These are phyloP conservation scores for Diatrype stigma DNA, from an alignment of 2,329 filamentous ascomycete species.

Conservation along the genomic window DNA sequence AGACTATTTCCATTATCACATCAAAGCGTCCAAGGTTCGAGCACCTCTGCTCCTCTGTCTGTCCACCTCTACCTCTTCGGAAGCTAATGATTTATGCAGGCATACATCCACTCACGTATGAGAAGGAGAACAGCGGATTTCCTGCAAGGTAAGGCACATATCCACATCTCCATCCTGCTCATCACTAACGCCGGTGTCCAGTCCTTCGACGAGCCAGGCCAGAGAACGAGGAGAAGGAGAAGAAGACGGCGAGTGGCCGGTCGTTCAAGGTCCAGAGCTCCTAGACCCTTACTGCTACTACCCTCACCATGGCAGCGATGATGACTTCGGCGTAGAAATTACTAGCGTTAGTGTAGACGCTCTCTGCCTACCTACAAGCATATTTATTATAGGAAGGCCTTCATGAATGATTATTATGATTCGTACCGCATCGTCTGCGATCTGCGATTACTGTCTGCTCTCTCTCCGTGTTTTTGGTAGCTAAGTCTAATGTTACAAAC, in stretches of 20 bases:
- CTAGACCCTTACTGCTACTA: constrained; percentile 7
- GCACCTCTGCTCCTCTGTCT: background rate
- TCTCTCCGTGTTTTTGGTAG: too few species aligned
- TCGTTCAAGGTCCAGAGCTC: constrained; percentile 63
- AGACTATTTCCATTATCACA: constrained; percentile 99
- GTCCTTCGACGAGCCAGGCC: constrained; percentile 94
- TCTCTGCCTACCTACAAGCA: background rate
- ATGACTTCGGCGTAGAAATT: background rate
- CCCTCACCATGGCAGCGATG: background rate
- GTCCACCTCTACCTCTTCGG: background rate
- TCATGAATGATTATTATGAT: background rate
- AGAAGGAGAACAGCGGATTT: constrained; percentile 96
- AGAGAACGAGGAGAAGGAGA: constrained; percentile 94
- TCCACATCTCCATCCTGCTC: constrained; percentile 21
- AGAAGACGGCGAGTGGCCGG: constrained; percentile 94
- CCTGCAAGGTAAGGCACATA: constrained; percentile 75
- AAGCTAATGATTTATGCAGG: constrained; percentile 39
- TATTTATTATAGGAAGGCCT: background rate
- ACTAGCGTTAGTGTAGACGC: background rate
- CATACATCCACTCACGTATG: constrained; percentile 98
- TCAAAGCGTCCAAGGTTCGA: constrained; percentile 88
- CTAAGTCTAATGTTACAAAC: too few species aligned
- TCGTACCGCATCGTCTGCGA: background rate
- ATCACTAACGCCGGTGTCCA: constrained; percentile 35
- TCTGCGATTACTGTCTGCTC: too few species aligned